Base-by-base conservation (phyloP, 805 yeast genomes). In the Lipomyces japonicus region DNA sequence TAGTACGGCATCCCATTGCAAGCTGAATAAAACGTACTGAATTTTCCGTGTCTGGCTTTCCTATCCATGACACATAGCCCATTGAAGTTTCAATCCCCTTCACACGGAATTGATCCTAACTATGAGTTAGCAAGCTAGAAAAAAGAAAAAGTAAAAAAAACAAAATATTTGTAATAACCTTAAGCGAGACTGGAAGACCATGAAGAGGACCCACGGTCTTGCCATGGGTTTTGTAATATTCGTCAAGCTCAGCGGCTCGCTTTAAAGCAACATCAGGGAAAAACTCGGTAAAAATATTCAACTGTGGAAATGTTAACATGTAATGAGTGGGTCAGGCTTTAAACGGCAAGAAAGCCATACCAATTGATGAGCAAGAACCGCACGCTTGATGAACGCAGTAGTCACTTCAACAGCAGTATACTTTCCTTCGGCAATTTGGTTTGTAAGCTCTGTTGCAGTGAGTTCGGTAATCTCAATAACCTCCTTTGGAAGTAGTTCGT, bases 111-210 rank as follows among this genome's bases (percentile, higher is more conserved):
- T 72, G 71, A 52, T 77, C 81, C 60, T 53, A n/a, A n/a, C n/a
- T n/a, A 21, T 10, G 2, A 26, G 24, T 7, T 10, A 22, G 18
- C 14, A 18, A 21, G 23, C 31, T 22, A 41, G 38, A 28, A 21
- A 1, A 4, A n/a, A 9, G 22, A 3, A 18, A n/a, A 22, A 22
- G 6, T 18, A 7, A 12, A 47, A 7, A 2, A 22, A 32, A 32
- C 7, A 7, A 24, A 4, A 9, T 12, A 18, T n/a, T 31, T n/a
- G 10, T 22, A 14, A 21, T 14, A 21, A 50, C 57, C 50, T 81
- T 81, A 46, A 81, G 69, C 0, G 84, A 79, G 28, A 81, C 68
- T 2, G 87, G 88, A 26, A 82, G 66, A 1, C 88, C 88, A 58
- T 82, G 86, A 41, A 82, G 71, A 1, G 84, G 82, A 25, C 86